phyloP scores from a whole-genome alignment of 345 rosid species.

The Odontarrhena argentea region DNA sequence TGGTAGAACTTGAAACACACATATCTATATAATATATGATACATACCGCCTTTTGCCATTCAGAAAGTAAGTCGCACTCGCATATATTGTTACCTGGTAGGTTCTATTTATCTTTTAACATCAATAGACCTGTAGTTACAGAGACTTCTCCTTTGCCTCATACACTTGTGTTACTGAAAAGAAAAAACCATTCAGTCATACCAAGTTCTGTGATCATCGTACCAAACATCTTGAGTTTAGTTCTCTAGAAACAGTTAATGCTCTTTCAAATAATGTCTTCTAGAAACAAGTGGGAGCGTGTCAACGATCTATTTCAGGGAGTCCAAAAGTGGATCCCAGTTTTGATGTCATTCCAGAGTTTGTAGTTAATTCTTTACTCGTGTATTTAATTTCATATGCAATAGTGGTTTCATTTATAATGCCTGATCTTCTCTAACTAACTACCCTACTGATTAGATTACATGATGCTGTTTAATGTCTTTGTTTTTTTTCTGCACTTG shows the following conservation, averaged over 20 bases:
- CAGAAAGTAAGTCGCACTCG: background rate
- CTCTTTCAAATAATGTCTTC: conserved; percentile 9
- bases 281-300: conserved; percentile 26
- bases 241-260: conserved; percentile 14
- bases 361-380: conserved; percentile 6
- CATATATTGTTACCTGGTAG: conserved; percentile 26
- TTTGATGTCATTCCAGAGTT: conserved; percentile 4
- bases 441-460: conserved; percentile 32
- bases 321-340: conserved; percentile 28
- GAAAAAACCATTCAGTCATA: conserved; percentile 7
- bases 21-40: background rate
- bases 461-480: conserved; percentile 24
- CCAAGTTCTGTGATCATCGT: conserved; percentile 9
- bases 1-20: conserved; percentile 51
- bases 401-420: conserved; percentile 35
- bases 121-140: conserved; percentile 11
- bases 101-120: conserved; percentile 23
- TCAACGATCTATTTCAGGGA: conserved; percentile 36
- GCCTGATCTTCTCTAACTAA: conserved; percentile 20
- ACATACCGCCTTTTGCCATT: background rate
- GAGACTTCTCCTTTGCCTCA: conserved; percentile 23
- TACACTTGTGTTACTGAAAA: conserved; percentile 19
- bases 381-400: conserved; percentile 23
- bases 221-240: conserved; percentile 20
- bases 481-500: background rate